phyloP scores from a whole-genome alignment of 2,329 filamentous ascomycete genomes.

The Chaetomiaceae sp. region DNA sequence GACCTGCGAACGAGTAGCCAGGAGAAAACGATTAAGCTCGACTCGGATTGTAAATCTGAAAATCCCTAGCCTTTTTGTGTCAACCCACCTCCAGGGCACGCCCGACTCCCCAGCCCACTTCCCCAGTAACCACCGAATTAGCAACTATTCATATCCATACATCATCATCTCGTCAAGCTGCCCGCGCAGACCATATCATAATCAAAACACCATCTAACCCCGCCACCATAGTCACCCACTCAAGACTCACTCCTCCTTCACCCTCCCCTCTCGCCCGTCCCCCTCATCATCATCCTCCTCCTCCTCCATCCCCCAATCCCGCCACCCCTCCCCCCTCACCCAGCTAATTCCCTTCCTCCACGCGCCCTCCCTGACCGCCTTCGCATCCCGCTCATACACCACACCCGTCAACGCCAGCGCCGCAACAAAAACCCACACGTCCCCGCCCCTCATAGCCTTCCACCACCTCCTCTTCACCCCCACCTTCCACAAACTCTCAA shows the following conservation, averaged over 20 bases:
- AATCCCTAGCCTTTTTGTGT: too few relatives aligned
- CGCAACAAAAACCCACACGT: conserved; percentile 76
- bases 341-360: conserved; percentile 71
- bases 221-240: background rate
- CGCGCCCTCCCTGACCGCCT: conserved; percentile 60
- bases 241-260: conserved; percentile 23
- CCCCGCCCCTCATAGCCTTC: conserved; percentile 75
- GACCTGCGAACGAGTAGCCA: too few relatives aligned
- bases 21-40: too few relatives aligned
- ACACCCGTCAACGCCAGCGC: conserved; percentile 74
- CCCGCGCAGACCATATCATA: background rate
- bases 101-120: too few relatives aligned
- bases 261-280: background rate
- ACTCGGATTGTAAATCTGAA: too few relatives aligned
- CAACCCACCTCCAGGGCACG: too few relatives aligned
- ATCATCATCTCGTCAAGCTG: background rate
- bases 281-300: conserved; percentile 32
- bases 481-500: conserved; percentile 87
- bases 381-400: conserved; percentile 68
- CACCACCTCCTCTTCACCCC: conserved; percentile 89
- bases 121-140: background rate
- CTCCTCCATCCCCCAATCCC: conserved; percentile 59
- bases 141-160: background rate
- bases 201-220: background rate
- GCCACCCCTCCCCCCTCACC: conserved; percentile 70